Base-by-base conservation (phyloP, 2,329 filamentous ascomycete species). In the Fusarium sororula region DNA sequence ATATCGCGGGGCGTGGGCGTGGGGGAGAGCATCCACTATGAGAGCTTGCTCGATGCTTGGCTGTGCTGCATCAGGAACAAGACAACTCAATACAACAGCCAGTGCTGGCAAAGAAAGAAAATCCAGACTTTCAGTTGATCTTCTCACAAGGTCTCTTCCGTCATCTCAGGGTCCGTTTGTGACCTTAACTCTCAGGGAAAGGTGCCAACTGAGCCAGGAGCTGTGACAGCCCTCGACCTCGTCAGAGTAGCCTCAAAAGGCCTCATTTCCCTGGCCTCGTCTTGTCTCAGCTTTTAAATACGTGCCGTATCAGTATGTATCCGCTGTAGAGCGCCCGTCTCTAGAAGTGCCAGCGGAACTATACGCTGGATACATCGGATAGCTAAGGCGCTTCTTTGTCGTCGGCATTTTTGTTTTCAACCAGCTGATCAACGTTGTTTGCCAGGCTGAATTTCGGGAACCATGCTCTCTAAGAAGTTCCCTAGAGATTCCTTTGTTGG, bases 1-100 rank as follows among this genome's bases (percentile, higher is more conserved):
- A 74, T 75, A 59, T 70, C 64, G 68, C 54, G 68, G 72, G 60
- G 68, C 71, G 50, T 57, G 56, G 57, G 59, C 68, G 72, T 74
- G 72, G 72, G 72, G 70, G 72, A 61, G 57, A 42, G 47, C 51
- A 64, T 58, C 58, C 67, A 55, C 63, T 48, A 20, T 60, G 28
- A 44, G 68, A 64, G 30, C 63, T 58, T 37, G 55, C 30, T 38
- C 5, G 11, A 24, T 45, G 54, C 53, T 72, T 50, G 59, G 64
- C 47, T 53, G 41, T 57, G 50, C 44, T 69, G 38, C 15, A 63
- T 30, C 53, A 58, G 53, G 48, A 41, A 65, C 48, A 37, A 58
- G 42, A 51, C 32, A 58, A 38, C 42, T 58, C 41, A 66, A 32
- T 30, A 47, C 24, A 30, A 57, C 53, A 32, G 24, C 41, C 53